Evolutionary conservation across 2,329 filamentous ascomycete genomes (phyloP), one percentile per base, ranked within the genome.

Genomic region (Drechslerella coelobrocha): DNA sequence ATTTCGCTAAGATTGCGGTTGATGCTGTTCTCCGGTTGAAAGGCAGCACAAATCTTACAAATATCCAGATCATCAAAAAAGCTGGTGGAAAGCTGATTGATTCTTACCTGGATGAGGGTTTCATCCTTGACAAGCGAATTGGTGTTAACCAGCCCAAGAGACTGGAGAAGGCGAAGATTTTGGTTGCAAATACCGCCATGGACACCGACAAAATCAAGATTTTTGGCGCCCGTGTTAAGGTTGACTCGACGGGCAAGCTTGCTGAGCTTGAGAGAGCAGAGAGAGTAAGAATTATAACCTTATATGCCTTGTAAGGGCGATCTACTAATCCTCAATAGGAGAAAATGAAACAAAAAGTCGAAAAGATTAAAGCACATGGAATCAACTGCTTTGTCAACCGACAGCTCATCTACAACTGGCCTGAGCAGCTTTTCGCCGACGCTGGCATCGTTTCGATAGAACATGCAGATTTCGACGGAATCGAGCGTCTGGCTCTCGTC

Each of bases 201-300:
- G 94, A 99, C 81, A 99, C 94, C 34, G 94, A 99, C 82, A 99
- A 99, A 84, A 91, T 99, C 83, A 99, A 99, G 85, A 97, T 99
- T 77, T 99, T 99, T 77, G 94, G 94, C 73, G 94, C 94, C 14
- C 87, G 93, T 68, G 91, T 99, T 77, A 97, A 97, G 85, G 94
- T 99, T 71, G 90, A 91, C 75, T 93, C 91, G 29, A 99, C 94
- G 2, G 91, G 91, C 79, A 97, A 97, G 84, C 85, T 99, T 53
- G 94, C 94, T n/a, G 94, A 99, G 77, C 84, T 99, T 60, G 94
- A 99, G 81, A 96, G 95, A 85, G 94, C 94, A 4, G 94, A 97
- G 83, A 89, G 23, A 27, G 61, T 68, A 68, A 12, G 51, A 34
- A 12, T n/a, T 17, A 29, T 17, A 2, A 10, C 9, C 21, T n/a